These are phyloP conservation scores for Monosiga brevicollis DNA, from an alignment of 78 protist species.

Conservation along the genomic window DNA sequence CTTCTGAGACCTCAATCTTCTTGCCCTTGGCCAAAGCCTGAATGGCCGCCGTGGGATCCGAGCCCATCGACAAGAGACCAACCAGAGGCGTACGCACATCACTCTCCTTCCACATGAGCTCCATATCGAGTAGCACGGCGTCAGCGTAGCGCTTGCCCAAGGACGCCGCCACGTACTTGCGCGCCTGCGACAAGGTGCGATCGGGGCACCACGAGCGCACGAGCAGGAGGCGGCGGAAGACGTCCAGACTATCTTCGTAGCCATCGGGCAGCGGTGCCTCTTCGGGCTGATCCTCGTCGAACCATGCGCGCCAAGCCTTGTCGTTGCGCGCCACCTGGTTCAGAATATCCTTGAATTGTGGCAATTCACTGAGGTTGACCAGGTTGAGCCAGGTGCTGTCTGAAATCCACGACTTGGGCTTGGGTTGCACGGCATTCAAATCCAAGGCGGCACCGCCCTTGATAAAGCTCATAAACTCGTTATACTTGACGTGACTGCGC, in stretches of 20 bases:
- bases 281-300: conserved; percentile 67
- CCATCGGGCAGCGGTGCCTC: conserved; percentile 41
- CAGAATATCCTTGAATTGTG: conserved; percentile 32
- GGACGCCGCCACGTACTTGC: conserved; percentile 17
- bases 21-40: conserved; percentile 37
- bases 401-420: conserved; percentile 52
- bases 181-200: conserved; percentile 47
- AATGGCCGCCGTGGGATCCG: conserved; percentile 70
- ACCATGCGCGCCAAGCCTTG: conserved; percentile 53
- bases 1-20: neutral
- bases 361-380: conserved; percentile 18
- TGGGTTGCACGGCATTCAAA: conserved; percentile 11
- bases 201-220: conserved; percentile 64
- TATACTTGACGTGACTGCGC: conserved; percentile 40
- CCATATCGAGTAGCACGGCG: conserved; percentile 22
- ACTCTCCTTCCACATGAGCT: conserved; percentile 13
- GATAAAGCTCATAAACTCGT: conserved; percentile 7
- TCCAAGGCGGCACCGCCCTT: conserved; percentile 73
- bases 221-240: conserved; percentile 56
- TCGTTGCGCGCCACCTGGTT: conserved; percentile 33
- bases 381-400: conserved; percentile 62
- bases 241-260: conserved; percentile 23
- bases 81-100: conserved; percentile 46
- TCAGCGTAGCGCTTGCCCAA: conserved; percentile 43
- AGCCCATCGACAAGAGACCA: conserved; percentile 66